Percentiles rank a stretch among this genome's conserved stretches.
These are phyloP conservation scores for Phoenix roebelenii DNA, from an alignment of 176 grass and related monocot genomes.

Conservation along the genomic window DNA sequence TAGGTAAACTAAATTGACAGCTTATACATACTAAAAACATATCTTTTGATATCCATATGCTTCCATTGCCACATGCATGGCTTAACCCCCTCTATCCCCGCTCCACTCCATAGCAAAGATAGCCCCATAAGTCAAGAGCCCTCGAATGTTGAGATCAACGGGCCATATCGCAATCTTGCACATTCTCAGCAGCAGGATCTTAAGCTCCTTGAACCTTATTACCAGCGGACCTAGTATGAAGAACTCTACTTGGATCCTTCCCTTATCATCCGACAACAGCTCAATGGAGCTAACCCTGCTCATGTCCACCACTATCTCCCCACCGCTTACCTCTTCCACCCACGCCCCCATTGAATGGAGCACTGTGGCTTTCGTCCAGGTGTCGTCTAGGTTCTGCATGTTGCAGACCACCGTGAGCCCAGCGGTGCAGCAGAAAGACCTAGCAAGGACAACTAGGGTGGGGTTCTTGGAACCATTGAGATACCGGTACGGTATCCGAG, in stretches of 20 bases:
- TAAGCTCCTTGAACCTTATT: neutral
- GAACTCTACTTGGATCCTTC: slow-evolving; percentile 7
- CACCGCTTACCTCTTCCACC: neutral
- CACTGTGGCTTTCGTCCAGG: slow-evolving; percentile 1
- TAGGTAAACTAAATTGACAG: too few relatives aligned
- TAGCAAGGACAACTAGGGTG: slow-evolving; percentile 1
- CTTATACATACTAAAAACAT: too few relatives aligned
- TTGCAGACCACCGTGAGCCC: neutral
- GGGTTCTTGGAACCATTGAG: slow-evolving; percentile 11
- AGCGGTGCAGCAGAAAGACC: slow-evolving; percentile 3
- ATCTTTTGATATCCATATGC: too few relatives aligned
- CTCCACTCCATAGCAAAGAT: too few relatives aligned
- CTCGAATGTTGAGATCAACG: slow-evolving; percentile 1
- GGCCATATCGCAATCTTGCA: slow-evolving; percentile 5
- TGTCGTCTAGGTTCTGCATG: slow-evolving; percentile 3
- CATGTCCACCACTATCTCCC: slow-evolving; percentile 6
- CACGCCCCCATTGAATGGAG: neutral
- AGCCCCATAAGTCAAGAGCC: slow-evolving; percentile 1
- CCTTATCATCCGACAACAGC: neutral
- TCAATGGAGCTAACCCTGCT: neutral
- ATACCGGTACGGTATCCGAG: too few relatives aligned
- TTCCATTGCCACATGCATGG: too few relatives aligned
- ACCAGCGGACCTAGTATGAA: slow-evolving; percentile 9
- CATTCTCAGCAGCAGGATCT: neutral
- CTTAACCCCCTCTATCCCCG: too few relatives aligned